Conservation (phyloP, 805 yeast genomes). For the Kodamaea hsintzibuensis region DNA sequence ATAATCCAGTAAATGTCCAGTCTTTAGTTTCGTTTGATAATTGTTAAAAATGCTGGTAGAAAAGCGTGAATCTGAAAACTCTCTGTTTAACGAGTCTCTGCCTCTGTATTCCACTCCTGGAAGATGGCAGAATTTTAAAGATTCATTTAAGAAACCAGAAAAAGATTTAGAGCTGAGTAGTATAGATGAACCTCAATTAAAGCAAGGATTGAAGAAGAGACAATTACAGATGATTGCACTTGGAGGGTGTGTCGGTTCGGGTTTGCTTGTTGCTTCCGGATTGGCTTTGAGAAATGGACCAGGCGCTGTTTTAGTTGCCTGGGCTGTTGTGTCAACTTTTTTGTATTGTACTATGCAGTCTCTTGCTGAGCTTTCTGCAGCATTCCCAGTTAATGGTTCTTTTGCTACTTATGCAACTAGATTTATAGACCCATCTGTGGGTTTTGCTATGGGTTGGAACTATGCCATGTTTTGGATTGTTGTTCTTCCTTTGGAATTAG, state of each 20-base stretch:
- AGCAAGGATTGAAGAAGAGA: slow-evolving; percentile 28
- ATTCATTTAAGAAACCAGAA: slow-evolving; percentile 32
- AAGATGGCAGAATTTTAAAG: slow-evolving; percentile 26
- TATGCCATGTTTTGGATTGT: slow-evolving; percentile 47
- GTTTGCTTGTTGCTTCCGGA: slow-evolving; percentile 42
- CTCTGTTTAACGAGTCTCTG: slow-evolving; percentile 4
- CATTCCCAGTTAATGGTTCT: slow-evolving; percentile 41
- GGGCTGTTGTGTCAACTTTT: slow-evolving; percentile 41
- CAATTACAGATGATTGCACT: slow-evolving; percentile 42
- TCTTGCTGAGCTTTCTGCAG: slow-evolving; percentile 40
- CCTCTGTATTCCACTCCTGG: not conserved
- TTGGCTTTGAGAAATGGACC: slow-evolving; percentile 37
- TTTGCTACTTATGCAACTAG: slow-evolving; percentile 42
- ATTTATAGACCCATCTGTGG: slow-evolving; percentile 46
- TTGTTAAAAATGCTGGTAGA: slow-evolving; percentile 4
- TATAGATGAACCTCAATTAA: slow-evolving; percentile 14
- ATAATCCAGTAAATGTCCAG: not conserved
- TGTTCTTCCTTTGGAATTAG: slow-evolving; percentile 44
- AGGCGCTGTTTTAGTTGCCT: slow-evolving; percentile 34
- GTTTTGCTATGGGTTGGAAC: slow-evolving; percentile 48
- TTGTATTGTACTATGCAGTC: slow-evolving; percentile 46
- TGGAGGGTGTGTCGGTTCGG: slow-evolving; percentile 45
- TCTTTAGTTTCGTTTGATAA: not conserved
- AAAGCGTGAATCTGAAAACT: slow-evolving; percentile 2
- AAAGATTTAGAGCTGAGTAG: slow-evolving; percentile 11